phyloP scores from a whole-genome alignment of 768 basidiomycete genomes.

The Tricholoma furcatifolium region DNA sequence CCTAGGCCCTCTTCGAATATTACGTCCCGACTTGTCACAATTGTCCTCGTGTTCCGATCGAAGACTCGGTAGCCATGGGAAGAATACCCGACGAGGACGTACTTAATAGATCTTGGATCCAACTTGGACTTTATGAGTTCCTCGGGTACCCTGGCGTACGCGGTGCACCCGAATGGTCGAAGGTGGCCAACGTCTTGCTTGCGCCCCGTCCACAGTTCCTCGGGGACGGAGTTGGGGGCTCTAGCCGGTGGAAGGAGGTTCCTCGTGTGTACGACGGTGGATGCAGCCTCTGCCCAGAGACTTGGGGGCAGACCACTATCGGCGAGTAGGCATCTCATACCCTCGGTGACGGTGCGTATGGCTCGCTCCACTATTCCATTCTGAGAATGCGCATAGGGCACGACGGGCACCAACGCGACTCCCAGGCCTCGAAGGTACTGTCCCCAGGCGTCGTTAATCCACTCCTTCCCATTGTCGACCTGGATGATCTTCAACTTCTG shows the following conservation, averaged over 20 bases:
- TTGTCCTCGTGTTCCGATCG: too few relatives aligned
- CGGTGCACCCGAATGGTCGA: neutral
- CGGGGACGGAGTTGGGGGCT: neutral
- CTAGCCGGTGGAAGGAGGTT: neutral
- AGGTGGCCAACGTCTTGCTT: neutral
- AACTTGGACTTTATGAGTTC: constrained; percentile 1
- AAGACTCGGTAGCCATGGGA: too few relatives aligned
- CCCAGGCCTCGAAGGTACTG: neutral
- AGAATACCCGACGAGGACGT: too few relatives aligned
- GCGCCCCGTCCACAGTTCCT: neutral
- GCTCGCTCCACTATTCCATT: neutral
- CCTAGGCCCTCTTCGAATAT: too few relatives aligned
- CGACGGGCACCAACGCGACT: neutral
- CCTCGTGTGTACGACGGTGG: neutral
- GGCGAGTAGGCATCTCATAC: too few relatives aligned
- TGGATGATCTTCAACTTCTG: neutral
- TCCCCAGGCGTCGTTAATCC: neutral
- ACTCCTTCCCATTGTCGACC: too few relatives aligned
- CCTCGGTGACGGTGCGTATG: too few relatives aligned
- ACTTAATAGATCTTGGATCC: too few relatives aligned
- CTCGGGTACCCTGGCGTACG: neutral
- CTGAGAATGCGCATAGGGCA: neutral
- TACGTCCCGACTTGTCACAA: too few relatives aligned
- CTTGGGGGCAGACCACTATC: too few relatives aligned
- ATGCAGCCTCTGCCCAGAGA: neutral